Percentiles rank a stretch among this genome's conserved stretches.
phyloP scores from a whole-genome alignment of 371 early-diverging fungal species.

The Vittaforma corneae region DNA sequence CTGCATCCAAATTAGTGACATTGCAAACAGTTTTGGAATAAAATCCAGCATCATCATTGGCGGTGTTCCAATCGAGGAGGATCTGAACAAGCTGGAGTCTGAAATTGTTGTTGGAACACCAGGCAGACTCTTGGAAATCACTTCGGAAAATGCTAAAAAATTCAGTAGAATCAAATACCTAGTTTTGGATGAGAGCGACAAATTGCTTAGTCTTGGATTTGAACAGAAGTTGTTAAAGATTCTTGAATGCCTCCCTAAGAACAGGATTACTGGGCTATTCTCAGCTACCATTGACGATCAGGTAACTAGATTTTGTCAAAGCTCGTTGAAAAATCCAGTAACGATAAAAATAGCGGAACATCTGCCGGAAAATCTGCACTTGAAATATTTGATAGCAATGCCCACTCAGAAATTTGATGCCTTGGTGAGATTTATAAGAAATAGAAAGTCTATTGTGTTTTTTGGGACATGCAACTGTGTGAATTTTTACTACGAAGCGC shows the following conservation, averaged over 20 bases:
- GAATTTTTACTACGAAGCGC: conserved; percentile 57
- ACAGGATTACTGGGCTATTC: conserved; percentile 26
- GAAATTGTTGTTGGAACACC: conserved; percentile 79
- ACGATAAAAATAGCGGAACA: conserved; percentile 16
- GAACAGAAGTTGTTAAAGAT: conserved; percentile 24
- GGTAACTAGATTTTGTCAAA: conserved; percentile 13
- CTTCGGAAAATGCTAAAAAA: conserved; percentile 64
- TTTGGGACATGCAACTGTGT: conserved; percentile 55
- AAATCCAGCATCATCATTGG: conserved; percentile 82
- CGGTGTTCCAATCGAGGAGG: conserved; percentile 83
- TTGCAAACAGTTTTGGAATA: conserved; percentile 62
- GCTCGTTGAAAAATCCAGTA: conserved; percentile 17
- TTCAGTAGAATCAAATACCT: conserved; percentile 60
- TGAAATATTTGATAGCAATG: conserved; percentile 15
- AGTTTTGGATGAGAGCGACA: conserved; percentile 92
- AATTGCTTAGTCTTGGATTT: conserved; percentile 40
- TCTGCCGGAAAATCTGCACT: conserved; percentile 22
- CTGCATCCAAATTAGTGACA: conserved; percentile 71
- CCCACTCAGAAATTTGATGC: conserved; percentile 17
- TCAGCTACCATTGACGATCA: conserved; percentile 44
- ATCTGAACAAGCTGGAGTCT: conserved; percentile 62
- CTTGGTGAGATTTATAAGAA: conserved; percentile 7
- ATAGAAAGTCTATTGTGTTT: conserved; percentile 50
- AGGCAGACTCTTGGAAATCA: conserved; percentile 84
- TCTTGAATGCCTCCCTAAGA: conserved; percentile 16